Percentiles rank a stretch among this genome's conserved stretches.
Conservation (phyloP, 768 basidiomycete genomes). For the Tricholoma sp. region DNA sequence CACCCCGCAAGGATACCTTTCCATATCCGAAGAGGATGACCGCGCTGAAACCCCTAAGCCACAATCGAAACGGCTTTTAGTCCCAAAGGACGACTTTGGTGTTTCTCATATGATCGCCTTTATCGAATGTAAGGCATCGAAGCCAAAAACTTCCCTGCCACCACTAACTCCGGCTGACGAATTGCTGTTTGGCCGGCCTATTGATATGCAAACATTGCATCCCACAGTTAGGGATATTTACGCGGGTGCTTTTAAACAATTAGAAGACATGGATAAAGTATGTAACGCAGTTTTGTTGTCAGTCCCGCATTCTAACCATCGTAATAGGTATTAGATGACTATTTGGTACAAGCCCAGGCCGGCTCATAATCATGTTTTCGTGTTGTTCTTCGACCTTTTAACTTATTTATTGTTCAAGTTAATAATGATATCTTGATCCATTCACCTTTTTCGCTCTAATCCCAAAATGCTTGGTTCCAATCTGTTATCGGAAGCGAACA, state of each 20-base stretch:
- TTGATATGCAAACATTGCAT: constrained; percentile 62
- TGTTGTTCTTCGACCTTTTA: background rate
- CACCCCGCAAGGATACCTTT: constrained; percentile 26
- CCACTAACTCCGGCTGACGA: constrained; percentile 63
- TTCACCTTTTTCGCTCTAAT: background rate
- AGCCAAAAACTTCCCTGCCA: constrained; percentile 26
- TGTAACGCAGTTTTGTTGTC: background rate
- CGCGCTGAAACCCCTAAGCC: constrained; percentile 28
- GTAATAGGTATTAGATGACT: constrained; percentile 4
- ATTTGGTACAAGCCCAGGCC: constrained; percentile 9
- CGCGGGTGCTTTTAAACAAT: constrained; percentile 58
- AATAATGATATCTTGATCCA: background rate
- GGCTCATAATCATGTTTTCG: constrained; percentile 2
- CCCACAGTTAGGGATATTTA: constrained; percentile 71
- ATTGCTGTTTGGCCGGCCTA: constrained; percentile 60
- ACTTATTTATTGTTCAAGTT: background rate
- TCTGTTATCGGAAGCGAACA: too few species aligned
- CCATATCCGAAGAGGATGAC: constrained; percentile 23
- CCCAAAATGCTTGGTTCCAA: background rate
- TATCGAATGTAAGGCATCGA: constrained; percentile 63
- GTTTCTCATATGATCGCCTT: constrained; percentile 82
- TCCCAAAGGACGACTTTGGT: constrained; percentile 83
- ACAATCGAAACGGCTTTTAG: constrained; percentile 39
- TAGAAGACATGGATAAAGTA: constrained; percentile 82
- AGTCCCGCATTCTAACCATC: background rate